Evolutionary conservation across 2,329 filamentous ascomycete species (phyloP).

Genomic region (Trichoderma lentiforme): DNA sequence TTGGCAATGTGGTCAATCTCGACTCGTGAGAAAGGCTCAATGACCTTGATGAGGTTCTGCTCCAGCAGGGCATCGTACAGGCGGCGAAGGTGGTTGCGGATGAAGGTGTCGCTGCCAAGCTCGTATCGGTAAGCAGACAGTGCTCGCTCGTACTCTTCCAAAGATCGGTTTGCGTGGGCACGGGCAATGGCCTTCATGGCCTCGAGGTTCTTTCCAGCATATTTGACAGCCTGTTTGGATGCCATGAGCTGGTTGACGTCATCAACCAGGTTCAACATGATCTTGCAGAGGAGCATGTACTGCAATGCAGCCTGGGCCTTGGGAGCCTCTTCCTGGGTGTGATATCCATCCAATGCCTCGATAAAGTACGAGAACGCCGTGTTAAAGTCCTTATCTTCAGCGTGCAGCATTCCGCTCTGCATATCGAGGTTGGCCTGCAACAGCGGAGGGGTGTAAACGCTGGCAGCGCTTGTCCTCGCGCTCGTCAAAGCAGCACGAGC

Average conservation of each 20-base stretch:
- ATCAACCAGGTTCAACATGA: conserved; percentile 96
- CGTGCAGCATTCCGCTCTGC: conserved; percentile 98
- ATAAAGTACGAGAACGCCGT: conserved; percentile 99
- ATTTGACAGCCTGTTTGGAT: conserved; percentile 94
- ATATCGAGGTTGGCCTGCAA: conserved; percentile 96
- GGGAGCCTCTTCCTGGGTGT: conserved; percentile 79
- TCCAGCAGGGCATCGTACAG: conserved; percentile 98
- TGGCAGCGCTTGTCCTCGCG: conserved; percentile 90
- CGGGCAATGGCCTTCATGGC: conserved; percentile 99
- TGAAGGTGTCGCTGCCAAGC: conserved; percentile 90
- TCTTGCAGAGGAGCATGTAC: conserved; percentile 99
- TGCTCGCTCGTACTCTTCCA: conserved; percentile 96
- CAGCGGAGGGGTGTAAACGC: conserved; percentile 92
- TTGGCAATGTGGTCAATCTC: conserved; percentile 96
- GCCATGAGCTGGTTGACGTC: conserved; percentile 94
- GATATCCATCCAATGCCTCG: conserved; percentile 95
- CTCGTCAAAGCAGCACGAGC: conserved; percentile 91
- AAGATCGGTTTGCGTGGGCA: conserved; percentile 88
- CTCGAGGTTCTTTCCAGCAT: conserved; percentile 91
- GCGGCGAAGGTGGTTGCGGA: conserved; percentile 91
- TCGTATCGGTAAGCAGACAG: conserved; percentile 88
- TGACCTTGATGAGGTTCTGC: conserved; percentile 99
- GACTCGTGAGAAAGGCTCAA: conserved; percentile 95
- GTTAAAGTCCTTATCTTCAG: conserved; percentile 98
- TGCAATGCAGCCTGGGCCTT: conserved; percentile 97